Conservation (phyloP, 495 filamentous ascomycete species). For the Bacidia gigantensis region DNA sequence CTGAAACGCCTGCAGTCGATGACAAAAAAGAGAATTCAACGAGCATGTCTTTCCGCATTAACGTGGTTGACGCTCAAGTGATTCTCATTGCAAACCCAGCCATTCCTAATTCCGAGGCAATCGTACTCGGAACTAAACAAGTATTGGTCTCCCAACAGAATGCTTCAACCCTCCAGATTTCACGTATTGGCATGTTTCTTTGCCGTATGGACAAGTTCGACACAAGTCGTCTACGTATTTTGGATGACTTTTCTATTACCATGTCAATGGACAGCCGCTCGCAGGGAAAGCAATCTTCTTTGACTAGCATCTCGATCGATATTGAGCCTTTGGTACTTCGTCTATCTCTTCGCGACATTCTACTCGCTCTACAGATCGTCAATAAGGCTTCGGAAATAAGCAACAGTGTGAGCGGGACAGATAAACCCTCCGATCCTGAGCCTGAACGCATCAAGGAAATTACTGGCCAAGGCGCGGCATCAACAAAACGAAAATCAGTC, state of each 20-base stretch:
- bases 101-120: conserved; percentile 79
- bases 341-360: conserved; percentile 83
- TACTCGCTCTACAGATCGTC: conserved; percentile 85
- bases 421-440: conserved; percentile 36
- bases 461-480: conserved; percentile 31
- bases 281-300: conserved; percentile 48
- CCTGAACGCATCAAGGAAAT: conserved; percentile 54
- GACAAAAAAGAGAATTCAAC: conserved; percentile 27
- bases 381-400: conserved; percentile 86
- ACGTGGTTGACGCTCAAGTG: conserved; percentile 88
- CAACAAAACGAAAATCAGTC: conserved; percentile 46
- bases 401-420: conserved; percentile 25
- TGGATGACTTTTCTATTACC: conserved; percentile 89
- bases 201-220: conserved; percentile 97
- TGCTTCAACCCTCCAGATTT: conserved; percentile 80
- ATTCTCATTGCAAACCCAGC: conserved; percentile 92
- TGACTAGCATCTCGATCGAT: conserved; percentile 72
- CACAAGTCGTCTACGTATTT: conserved; percentile 68
- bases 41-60: conserved; percentile 78
- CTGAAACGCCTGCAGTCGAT: conserved; percentile 20
- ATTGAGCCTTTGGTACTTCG: conserved; percentile 87
- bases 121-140: conserved; percentile 89
- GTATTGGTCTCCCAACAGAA: conserved; percentile 87
- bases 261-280: conserved; percentile 70
- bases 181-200: conserved; percentile 91